These are phyloP conservation scores for Cutaneotrichosporon cutaneum DNA, from an alignment of 1,284 basidiomycete genomes.

Conservation along the genomic window DNA sequence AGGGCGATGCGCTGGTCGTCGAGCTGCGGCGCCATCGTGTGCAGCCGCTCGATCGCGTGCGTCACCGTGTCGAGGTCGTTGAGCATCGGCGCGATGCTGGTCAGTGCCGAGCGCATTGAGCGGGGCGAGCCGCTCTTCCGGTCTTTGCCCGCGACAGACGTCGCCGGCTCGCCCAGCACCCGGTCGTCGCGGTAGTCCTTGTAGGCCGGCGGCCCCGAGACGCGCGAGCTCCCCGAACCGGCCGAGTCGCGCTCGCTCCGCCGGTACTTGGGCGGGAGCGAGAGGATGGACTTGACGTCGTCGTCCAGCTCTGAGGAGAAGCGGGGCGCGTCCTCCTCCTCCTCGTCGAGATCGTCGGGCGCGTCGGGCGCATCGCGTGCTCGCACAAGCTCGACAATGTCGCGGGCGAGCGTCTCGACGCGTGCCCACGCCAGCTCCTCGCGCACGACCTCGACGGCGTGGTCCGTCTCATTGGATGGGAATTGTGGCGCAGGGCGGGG, in stretches of 20 bases:
- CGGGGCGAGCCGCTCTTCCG: background rate
- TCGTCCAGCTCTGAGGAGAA: background rate
- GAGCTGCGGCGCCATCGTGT: slow-evolving; percentile 75
- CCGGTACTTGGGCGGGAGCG: slow-evolving; percentile 20
- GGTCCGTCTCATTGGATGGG: background rate
- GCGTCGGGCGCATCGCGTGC: no score
- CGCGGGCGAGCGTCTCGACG: slow-evolving; percentile 32
- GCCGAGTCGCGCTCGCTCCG: slow-evolving; percentile 14
- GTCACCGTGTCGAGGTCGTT: slow-evolving; percentile 75
- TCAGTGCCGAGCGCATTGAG: background rate
- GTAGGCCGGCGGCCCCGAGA: slow-evolving; percentile 16
- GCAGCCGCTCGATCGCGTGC: slow-evolving; percentile 79
- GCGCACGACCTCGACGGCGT: background rate
- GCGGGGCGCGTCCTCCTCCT: background rate
- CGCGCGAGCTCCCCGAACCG: slow-evolving; percentile 6
- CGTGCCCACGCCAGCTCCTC: slow-evolving; percentile 41
- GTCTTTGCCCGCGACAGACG: slow-evolving; percentile 3
- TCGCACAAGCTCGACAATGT: slow-evolving; percentile 29
- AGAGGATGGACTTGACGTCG: slow-evolving; percentile 5
- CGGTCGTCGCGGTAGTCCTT: slow-evolving; percentile 13
- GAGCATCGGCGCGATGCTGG: slow-evolving; percentile 6
- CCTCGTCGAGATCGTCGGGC: no score
- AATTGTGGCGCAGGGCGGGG: background rate
- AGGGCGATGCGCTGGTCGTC: slow-evolving; percentile 82
- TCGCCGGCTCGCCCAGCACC: background rate